These are phyloP conservation scores for Phytophthora constricta DNA, from an alignment of 352 stramenopile species.

Conservation along the genomic window DNA sequence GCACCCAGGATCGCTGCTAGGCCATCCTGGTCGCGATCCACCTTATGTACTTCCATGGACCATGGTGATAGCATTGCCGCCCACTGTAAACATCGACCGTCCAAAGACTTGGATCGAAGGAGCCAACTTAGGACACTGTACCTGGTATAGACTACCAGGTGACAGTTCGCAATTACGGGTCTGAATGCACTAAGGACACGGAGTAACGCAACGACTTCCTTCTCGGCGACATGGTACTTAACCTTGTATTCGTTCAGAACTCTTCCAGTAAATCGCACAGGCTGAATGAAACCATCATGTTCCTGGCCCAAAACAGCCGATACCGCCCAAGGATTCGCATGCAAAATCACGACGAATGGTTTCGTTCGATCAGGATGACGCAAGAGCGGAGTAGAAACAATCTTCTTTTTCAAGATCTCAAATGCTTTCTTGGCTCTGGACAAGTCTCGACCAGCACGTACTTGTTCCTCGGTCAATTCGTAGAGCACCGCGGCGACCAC, in stretches of 20 bases:
- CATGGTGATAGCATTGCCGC: neutral
- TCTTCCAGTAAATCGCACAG: neutral
- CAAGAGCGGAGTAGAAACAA: slow-evolving; percentile 8
- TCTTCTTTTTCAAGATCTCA: slow-evolving; percentile 7
- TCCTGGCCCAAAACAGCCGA: neutral
- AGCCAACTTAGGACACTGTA: neutral
- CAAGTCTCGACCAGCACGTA: neutral
- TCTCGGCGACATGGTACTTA: neutral
- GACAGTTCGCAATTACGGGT: neutral
- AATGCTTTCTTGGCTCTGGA: slow-evolving; percentile 1
- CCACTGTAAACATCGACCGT: neutral
- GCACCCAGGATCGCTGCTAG: neutral
- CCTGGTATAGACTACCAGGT: neutral
- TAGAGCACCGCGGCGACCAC: neutral
- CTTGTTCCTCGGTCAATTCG: neutral
- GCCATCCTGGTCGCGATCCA: neutral
- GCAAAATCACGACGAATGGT: slow-evolving; percentile 2
- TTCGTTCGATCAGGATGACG: slow-evolving; percentile 7
- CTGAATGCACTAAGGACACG: neutral
- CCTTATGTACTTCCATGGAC: neutral
- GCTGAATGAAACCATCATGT: neutral
- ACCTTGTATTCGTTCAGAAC: neutral
- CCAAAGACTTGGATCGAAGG: neutral
- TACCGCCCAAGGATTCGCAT: slow-evolving; percentile 15
- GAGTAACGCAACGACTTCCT: neutral